A percentile compares a stretch with the other conserved stretches of the same genome.
Evolutionary conservation across 2,329 filamentous ascomycete genomes (phyloP).

Genomic region (Penicillium sp.): DNA sequence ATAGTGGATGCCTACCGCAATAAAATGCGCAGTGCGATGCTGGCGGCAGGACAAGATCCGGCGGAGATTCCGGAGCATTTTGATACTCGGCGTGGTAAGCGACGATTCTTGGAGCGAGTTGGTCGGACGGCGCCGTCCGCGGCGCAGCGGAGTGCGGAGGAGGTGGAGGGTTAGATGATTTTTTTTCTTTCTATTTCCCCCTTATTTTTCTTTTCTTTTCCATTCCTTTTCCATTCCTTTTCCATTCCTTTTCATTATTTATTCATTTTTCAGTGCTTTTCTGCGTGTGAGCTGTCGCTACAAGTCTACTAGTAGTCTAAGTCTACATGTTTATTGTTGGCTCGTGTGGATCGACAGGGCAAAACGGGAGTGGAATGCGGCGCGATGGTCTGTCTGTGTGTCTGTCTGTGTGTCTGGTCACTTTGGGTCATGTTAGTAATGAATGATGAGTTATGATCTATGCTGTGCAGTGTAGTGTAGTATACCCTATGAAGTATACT

Average conservation of each 20-base stretch:
- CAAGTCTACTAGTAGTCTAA: too few relatives aligned
- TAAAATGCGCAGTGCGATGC: constrained; percentile 83
- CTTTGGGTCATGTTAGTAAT: not conserved
- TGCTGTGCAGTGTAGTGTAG: not conserved
- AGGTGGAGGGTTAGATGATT: constrained; percentile 37
- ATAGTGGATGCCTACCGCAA: constrained; percentile 91
- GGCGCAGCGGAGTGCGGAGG: constrained; percentile 40
- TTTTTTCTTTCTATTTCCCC: constrained; percentile 1
- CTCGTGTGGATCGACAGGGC: not conserved
- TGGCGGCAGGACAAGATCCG: constrained; percentile 76
- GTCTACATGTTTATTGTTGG: constrained; percentile 3
- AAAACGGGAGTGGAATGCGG: not conserved
- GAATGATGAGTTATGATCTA: not conserved
- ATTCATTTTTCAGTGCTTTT: too few relatives aligned
- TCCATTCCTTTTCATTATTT: too few relatives aligned
- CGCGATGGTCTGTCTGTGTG: not conserved
- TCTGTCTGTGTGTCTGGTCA: too few relatives aligned
- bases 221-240: too few relatives aligned
- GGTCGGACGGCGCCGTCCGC: constrained; percentile 32
- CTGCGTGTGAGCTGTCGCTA: not conserved
- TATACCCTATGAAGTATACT: not conserved
- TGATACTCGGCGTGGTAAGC: constrained; percentile 85
- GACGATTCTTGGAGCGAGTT: constrained; percentile 65
- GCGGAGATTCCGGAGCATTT: constrained; percentile 78
- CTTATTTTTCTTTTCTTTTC: too few relatives aligned